Evolutionary conservation across 2,329 filamentous ascomycete genomes (phyloP).

Genomic region (Ophiocordyceps polyrhachis-furcata): DNA sequence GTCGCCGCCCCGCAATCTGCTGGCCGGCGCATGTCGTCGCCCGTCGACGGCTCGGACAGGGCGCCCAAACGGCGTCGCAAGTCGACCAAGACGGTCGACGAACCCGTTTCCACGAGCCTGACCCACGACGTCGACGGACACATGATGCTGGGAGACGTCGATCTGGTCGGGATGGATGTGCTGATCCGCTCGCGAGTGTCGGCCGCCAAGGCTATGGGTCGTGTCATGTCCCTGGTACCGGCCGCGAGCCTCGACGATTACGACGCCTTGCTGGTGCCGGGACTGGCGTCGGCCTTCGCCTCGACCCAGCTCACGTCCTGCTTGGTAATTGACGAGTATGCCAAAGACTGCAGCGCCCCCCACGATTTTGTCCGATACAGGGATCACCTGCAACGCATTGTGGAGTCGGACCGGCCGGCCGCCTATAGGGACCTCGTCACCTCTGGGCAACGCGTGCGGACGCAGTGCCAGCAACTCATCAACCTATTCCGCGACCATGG

Average conservation of each 20-base stretch:
- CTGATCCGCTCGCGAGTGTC: constrained; percentile 80
- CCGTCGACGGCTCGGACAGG: constrained; percentile 35
- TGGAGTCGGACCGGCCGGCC: constrained; percentile 63
- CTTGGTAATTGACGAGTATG: constrained; percentile 78
- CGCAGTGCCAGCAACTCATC: constrained; percentile 77
- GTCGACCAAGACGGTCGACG: constrained; percentile 57
- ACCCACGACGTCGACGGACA: constrained; percentile 93
- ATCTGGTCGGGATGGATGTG: constrained; percentile 76
- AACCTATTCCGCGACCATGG: constrained; percentile 85
- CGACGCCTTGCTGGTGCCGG: constrained; percentile 44
- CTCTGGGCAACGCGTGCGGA: constrained; percentile 73
- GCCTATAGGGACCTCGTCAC: constrained; percentile 83
- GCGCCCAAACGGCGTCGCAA: constrained; percentile 62
- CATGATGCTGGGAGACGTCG: constrained; percentile 94
- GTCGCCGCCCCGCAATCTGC: constrained; percentile 24
- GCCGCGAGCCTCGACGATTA: constrained; percentile 40
- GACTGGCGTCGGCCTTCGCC: constrained; percentile 54
- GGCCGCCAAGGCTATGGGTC: constrained; percentile 69
- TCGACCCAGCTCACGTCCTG: constrained; percentile 73
- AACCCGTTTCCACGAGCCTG: constrained; percentile 40
- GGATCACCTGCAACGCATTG: constrained; percentile 49
- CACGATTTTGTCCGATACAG: constrained; percentile 32
- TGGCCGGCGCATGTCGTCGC: constrained; percentile 28
- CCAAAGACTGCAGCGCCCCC: constrained; percentile 34
- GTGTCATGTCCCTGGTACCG: constrained; percentile 66